Base-by-base conservation (phyloP, 2,329 filamentous ascomycete species). In the Alternaria conjuncta region DNA sequence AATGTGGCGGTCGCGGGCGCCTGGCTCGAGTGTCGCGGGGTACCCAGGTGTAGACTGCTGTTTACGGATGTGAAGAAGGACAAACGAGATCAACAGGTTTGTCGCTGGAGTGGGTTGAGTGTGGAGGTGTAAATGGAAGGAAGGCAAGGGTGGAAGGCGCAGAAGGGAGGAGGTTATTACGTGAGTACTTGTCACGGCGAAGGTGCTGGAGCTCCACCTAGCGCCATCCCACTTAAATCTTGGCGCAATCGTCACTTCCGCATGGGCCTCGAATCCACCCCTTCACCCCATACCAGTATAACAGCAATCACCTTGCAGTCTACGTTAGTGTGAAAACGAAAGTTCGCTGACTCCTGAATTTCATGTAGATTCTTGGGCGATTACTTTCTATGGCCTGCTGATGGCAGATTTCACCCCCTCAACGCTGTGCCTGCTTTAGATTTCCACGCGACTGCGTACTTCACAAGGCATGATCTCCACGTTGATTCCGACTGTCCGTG, bases 151-250 rank as follows among this genome's bases (percentile, higher is more conserved):
- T 45, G 7, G 32, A 50, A 58, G 64, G 61, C 60, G 66, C 67
- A 68, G 65, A 64, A 58, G 63, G 55, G 18, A 54, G 55, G 50
- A 58, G 54, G 28, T 61, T 61, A 44, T 68, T 66, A 62, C 57
- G 63, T 57, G 68, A 64, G 66, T 63, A 65, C 55, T 62, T 69
- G 64, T 55, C 57, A 54, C 61, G 53, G 47, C 63, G 65, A 72
- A 69, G 69, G 68, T 71, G 63, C 68, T 70, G 62, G 69, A 71
- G 68, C 66, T 71, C 65, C 60, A 64, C 60, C 28, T 65, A 67
- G 61, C 66, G 55, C 53, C 56, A 59, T 57, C 58, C 64, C 59
- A 68, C 64, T 50, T 63, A 21, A 36, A 13, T 51, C 65, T 66
- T 66, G 67, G 67, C 67, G 44, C 57, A 57, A 55, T 68, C 57